These are phyloP conservation scores for Ormosia emarginata DNA, from an alignment of 306 rosid genomes.

Conservation along the genomic window DNA sequence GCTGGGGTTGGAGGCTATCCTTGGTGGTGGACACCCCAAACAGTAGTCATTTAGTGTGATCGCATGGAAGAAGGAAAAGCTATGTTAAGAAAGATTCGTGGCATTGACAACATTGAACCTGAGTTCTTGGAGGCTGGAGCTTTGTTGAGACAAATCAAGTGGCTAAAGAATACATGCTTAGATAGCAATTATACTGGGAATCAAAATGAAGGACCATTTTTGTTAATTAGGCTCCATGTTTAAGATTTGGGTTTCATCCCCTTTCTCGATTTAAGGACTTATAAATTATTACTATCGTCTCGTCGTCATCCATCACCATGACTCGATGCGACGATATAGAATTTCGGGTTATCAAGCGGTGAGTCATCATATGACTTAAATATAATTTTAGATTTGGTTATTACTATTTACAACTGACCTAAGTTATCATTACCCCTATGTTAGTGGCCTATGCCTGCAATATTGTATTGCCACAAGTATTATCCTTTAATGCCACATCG, in stretches of 20 bases:
- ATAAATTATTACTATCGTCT: too few species aligned
- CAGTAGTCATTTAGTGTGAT: conserved; percentile 69
- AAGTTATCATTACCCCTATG: too few species aligned
- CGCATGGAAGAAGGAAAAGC: conserved; percentile 53
- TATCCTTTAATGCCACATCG: too few species aligned
- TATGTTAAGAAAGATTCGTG: conserved; percentile 47
- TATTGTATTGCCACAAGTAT: not conserved
- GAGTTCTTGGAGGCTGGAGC: conserved; percentile 37
- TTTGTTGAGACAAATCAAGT: conserved; percentile 58
- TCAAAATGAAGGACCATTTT: conserved; percentile 41
- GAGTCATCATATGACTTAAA: too few species aligned
- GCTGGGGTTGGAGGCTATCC: conserved; percentile 78
- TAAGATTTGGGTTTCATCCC: too few species aligned
- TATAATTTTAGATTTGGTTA: not conserved
- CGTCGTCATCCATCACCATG: too few species aligned
- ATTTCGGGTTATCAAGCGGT: too few species aligned
- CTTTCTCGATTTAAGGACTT: too few species aligned
- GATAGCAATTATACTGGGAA: conserved; percentile 43
- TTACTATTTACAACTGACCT: too few species aligned
- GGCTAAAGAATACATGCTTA: conserved; percentile 21
- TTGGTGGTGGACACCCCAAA: conserved; percentile 67
- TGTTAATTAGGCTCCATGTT: not conserved
- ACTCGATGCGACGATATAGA: too few species aligned
- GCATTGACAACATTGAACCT: conserved; percentile 55
- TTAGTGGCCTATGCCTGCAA: not conserved